Base-by-base conservation (phyloP, 768 basidiomycete species). In the Trametes coccinea region DNA sequence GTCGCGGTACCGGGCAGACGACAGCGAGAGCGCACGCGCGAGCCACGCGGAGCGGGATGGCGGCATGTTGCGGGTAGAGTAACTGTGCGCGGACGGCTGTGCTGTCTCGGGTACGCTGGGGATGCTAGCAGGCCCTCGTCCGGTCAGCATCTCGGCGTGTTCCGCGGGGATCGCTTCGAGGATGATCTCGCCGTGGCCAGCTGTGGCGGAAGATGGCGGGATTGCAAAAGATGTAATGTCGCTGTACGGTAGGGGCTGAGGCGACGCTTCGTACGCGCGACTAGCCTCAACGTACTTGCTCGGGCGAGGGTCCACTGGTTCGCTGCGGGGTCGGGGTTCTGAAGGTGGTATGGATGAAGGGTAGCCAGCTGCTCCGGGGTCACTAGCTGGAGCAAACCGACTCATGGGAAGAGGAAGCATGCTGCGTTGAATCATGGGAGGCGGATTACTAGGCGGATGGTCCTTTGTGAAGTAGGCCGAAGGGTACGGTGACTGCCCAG, bases 21-120 rank as follows among this genome's bases (percentile, higher is more conserved):
- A 30, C 14, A 59, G 17, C 9, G 40, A 29, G 3, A 55, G 30
- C 22, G 43, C 53, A 22, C 53, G 53, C 44, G 53, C 43, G 43
- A 55, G 30, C 53, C 53, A 55, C 22, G 53, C 41, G 30, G 44
- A 31, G 53, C 53, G 44, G 29, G 53, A 44, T 14, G 29, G 39
- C 5, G 44, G 53, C 30, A n/a, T 17, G 3, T 29, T 11, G 27
- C 30, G 44, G 8, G 37, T 27, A 0, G 37, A 27, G 10, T 46
- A 43, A 16, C 9, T 45, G 5, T 34, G 43, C 14, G 16, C n/a
- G 16, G 53, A 45, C 11, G 41, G 43, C 1, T 17, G 41, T 27
- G 44, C n/a, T 16, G 43, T 55, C 44, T 55, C 43, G 5, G 53
- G 53, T 6, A 22, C 43, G 44, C 44, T 45, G 30, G 53, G 43